Conservation (phyloP, 2,329 filamentous ascomycete genomes). For the Cladosporium sphaerospermum region DNA sequence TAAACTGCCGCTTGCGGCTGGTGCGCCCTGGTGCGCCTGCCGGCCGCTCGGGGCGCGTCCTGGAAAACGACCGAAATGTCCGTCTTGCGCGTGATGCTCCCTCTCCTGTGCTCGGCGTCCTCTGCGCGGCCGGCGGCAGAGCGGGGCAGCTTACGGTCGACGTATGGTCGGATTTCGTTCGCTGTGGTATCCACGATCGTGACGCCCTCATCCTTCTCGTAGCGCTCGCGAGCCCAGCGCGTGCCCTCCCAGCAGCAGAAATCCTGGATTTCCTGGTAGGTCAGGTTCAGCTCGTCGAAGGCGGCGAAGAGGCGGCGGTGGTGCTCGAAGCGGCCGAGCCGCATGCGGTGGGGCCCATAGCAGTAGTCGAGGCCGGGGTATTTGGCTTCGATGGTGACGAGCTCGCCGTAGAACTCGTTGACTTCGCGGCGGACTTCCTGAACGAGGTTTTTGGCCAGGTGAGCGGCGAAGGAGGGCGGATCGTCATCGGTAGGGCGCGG, state of each 20-base stretch:
- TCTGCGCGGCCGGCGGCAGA: not conserved
- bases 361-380: conserved; percentile 78
- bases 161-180: conserved; percentile 60
- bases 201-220: conserved; percentile 67
- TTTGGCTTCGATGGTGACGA: conserved; percentile 72
- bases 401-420: conserved; percentile 69
- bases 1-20: conserved; percentile 6
- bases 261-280: conserved; percentile 60
- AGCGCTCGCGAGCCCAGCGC: conserved; percentile 74
- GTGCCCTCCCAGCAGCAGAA: conserved; percentile 80
- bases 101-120: conserved; percentile 17
- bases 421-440: conserved; percentile 75
- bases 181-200: conserved; percentile 65
- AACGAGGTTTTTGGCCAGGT: conserved; percentile 66
- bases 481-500: conserved; percentile 62
- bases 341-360: conserved; percentile 64
- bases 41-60: conserved; percentile 16
- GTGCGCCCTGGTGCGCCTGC: conserved; percentile 11
- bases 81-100: conserved; percentile 29
- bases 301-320: conserved; percentile 70
- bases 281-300: conserved; percentile 65
- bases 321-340: conserved; percentile 71
- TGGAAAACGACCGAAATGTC: conserved; percentile 29
- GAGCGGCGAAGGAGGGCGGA: conserved; percentile 63
- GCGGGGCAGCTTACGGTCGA: conserved; percentile 30